A percentile compares a stretch with the other conserved stretches of the same genome.
Conservation (phyloP, 2,329 filamentous ascomycete genomes). For the Coniochaeta hoffmannii region DNA sequence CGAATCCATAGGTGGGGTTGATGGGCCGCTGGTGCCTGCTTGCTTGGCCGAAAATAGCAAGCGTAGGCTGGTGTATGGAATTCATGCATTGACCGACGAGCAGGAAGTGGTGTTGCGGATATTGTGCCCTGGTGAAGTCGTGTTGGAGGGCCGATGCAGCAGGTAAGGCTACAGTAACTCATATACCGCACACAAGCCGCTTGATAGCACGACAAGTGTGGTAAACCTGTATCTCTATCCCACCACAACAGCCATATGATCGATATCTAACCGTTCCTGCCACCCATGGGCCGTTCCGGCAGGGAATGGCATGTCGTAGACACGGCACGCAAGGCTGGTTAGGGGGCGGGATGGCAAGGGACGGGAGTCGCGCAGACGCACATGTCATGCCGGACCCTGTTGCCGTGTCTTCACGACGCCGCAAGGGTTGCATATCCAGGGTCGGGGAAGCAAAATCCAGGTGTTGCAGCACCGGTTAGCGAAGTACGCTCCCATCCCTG, state of each 20-base stretch:
- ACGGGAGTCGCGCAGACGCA: slow-evolving; percentile 1
- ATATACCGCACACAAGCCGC: not conserved
- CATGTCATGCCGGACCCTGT: not conserved
- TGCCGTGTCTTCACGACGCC: not conserved
- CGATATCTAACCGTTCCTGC: not conserved
- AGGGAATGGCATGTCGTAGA: not conserved
- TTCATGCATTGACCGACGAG: not conserved
- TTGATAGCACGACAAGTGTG: not conserved
- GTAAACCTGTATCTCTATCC: not conserved
- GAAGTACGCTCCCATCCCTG: not conserved
- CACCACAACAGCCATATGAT: not conserved
- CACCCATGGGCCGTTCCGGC: not conserved
- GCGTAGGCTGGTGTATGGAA: not conserved
- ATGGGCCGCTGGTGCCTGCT: not conserved
- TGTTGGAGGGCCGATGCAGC: not conserved
- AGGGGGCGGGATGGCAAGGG: not conserved
- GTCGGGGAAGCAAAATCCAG: not conserved
- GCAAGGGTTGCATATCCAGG: not conserved
- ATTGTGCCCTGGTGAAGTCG: not conserved
- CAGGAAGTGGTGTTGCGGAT: not conserved
- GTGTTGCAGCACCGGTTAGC: not conserved
- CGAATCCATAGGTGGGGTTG: not conserved
- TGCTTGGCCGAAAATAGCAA: not conserved
- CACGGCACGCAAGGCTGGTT: not conserved
- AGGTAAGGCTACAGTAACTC: not conserved